phyloP scores from a whole-genome alignment of 345 rosid genomes.

The Tarenaya hassleriana region DNA sequence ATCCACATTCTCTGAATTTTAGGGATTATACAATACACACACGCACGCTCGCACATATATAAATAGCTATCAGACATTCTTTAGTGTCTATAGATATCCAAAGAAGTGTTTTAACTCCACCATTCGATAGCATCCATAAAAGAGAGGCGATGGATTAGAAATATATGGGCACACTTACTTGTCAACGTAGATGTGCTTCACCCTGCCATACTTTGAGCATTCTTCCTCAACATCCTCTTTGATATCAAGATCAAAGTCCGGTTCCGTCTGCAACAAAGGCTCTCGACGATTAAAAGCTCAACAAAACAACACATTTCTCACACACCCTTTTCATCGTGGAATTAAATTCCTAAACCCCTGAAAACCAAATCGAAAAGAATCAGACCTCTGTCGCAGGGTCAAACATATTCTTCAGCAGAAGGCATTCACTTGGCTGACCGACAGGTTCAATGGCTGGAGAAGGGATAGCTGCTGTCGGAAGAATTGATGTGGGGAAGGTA shows the following conservation, averaged over 20 bases:
- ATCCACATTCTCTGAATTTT: slow-evolving; percentile 1
- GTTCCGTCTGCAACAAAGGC: slow-evolving; percentile 58
- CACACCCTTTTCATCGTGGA: not conserved
- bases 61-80: no score
- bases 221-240: slow-evolving; percentile 76
- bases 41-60: no score
- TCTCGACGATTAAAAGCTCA: slow-evolving; percentile 5
- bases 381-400: slow-evolving; percentile 87
- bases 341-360: not conserved
- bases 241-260: slow-evolving; percentile 70
- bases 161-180: slow-evolving; percentile 46
- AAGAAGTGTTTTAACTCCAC: no score
- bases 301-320: slow-evolving; percentile 5
- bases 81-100: not conserved
- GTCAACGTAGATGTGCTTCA: slow-evolving; percentile 75
- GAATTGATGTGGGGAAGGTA: slow-evolving; percentile 42
- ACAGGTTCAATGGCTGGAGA: slow-evolving; percentile 43
- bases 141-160: not conserved
- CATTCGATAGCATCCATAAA: no score
- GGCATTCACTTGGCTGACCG: slow-evolving; percentile 82
- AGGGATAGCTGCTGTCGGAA: slow-evolving; percentile 48
- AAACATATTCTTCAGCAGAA: slow-evolving; percentile 85
- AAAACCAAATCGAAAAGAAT: not conserved
- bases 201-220: slow-evolving; percentile 77
- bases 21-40: no score